Base-by-base conservation (phyloP, 371 early-diverging fungal species). In the Apophysomyces variabilis region DNA sequence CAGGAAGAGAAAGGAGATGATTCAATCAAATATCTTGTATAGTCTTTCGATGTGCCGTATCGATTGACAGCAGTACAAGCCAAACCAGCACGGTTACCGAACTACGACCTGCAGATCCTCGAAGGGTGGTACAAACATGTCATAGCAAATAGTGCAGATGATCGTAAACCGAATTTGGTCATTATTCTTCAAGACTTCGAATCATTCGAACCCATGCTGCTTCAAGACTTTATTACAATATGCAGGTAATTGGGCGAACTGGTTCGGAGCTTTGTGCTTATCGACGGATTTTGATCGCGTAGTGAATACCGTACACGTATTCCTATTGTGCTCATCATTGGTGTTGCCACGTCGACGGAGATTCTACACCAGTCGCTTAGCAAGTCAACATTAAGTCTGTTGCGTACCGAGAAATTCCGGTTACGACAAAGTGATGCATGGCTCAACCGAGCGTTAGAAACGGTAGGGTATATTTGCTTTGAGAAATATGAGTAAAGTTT, bases 101-200 rank as follows among this genome's bases (percentile, higher is more conserved):
- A 78, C n/a, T 86, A 87, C 62, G 90, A 91, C 62, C 82, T 90
- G 74, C 81, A 86, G 61, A 75, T 83, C 46, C 74, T 90, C 32
- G 83, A 84, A 59, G 85, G 82, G 56, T 93, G 92, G 93, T 90
- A 87, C 60, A 71, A 66, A 57, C 75, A 84, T 47, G 56, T 80
- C 8, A 62, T 56, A 13, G 26, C 47, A 8, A 50, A 5, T 5
- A 46, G 58, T 11, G 57, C 41, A 21, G 46, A 62, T 43, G 56
- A 56, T 54, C 54, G 38, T 11, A 58, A 50, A 4, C 75, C 84
- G 0, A 88, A 83, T 7, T 66, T 93, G 1, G 92, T 94, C 1
- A 75, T 95, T 14, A 86, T 95, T 16, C 66, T 96, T 26, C 92
- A 94, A 66, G 96, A 96, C 68, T 89, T 96, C 69, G 96, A 96